Evolutionary conservation across 2,329 filamentous ascomycete genomes (phyloP).

Genomic region (Aspergillus texensis): DNA sequence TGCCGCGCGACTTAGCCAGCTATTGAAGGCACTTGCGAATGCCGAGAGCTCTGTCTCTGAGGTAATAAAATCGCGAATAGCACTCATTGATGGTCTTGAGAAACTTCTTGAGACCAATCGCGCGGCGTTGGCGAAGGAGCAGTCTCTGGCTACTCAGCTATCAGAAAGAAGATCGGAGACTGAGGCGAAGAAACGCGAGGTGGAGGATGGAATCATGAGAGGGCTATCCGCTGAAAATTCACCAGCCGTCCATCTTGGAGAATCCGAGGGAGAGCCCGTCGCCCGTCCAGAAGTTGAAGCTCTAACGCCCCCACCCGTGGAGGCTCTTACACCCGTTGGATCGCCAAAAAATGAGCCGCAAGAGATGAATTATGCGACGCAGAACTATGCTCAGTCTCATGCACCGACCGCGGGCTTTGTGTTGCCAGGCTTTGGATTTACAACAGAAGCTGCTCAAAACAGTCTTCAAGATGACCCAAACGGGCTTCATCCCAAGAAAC

Average conservation of each 20-base stretch:
- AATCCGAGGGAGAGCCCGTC: conserved; percentile 34
- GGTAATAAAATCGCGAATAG: conserved; percentile 80
- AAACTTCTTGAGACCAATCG: conserved; percentile 77
- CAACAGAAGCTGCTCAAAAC: conserved; percentile 19
- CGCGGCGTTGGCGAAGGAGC: conserved; percentile 69
- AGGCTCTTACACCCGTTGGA: conserved; percentile 56
- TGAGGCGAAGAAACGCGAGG: conserved; percentile 80
- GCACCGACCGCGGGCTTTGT: conserved; percentile 18
- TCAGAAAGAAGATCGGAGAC: conserved; percentile 69
- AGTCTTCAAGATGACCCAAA: conserved; percentile 31
- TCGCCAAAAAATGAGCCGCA: conserved; percentile 46
- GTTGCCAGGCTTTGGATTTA: conserved; percentile 25
- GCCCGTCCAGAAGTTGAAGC: conserved; percentile 80
- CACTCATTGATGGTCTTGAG: conserved; percentile 78
- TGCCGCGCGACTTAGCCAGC: conserved; percentile 81
- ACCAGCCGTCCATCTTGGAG: conserved; percentile 48
- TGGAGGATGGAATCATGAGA: conserved; percentile 89
- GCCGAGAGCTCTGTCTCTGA: conserved; percentile 89
- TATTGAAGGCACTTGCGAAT: conserved; percentile 85
- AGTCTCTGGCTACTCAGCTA: conserved; percentile 66
- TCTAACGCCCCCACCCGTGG: conserved; percentile 76
- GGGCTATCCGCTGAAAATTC: conserved; percentile 68
- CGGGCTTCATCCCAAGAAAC: conserved; percentile 47
- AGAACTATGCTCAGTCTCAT: conserved; percentile 14
- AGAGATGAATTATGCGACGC: conserved; percentile 32